Evolutionary conservation across 345 rosid genomes (phyloP).

Genomic region (Hibiscus tridactylites): DNA sequence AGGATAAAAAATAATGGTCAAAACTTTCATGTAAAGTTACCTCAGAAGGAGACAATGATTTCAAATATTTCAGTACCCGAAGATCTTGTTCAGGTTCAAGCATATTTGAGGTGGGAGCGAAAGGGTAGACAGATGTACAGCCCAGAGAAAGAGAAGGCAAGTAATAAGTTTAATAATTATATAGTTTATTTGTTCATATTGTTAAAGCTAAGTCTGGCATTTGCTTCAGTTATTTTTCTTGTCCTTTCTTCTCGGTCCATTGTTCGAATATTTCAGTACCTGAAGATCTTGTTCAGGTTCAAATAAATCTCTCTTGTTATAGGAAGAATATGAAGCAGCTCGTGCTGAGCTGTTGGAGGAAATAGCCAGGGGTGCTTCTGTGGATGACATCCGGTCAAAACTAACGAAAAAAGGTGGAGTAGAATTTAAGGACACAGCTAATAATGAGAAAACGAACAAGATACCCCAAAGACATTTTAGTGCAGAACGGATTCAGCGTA

Average conservation of each 20-base stretch:
- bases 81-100: conserved; percentile 91
- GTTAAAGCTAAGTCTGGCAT: background rate
- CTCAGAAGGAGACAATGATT: conserved; percentile 31
- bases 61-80: conserved; percentile 62
- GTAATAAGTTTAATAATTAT: background rate
- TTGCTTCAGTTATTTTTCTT: background rate
- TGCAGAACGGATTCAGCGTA: conserved; percentile 62
- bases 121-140: conserved; percentile 80
- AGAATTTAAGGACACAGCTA: conserved; percentile 34
- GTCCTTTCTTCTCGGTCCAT: background rate
- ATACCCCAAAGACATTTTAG: conserved; percentile 42
- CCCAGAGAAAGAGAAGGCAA: conserved; percentile 72
- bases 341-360: conserved; percentile 74
- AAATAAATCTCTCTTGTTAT: conserved; percentile 6
- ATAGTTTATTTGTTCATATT: background rate
- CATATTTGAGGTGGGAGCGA: conserved; percentile 94
- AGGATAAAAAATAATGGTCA: conserved; percentile 86
- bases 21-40: conserved; percentile 72
- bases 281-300: background rate
- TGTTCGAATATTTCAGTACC: no score
- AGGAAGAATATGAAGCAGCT: conserved; percentile 96
- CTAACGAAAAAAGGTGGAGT: conserved; percentile 42
- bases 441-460: conserved; percentile 22
- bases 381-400: conserved; percentile 63
- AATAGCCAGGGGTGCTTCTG: conserved; percentile 65